A percentile compares a stretch with the other conserved stretches of the same genome.
Evolutionary conservation across 2,329 filamentous ascomycete genomes (phyloP).

Genomic region (Claviceps cyperi): DNA sequence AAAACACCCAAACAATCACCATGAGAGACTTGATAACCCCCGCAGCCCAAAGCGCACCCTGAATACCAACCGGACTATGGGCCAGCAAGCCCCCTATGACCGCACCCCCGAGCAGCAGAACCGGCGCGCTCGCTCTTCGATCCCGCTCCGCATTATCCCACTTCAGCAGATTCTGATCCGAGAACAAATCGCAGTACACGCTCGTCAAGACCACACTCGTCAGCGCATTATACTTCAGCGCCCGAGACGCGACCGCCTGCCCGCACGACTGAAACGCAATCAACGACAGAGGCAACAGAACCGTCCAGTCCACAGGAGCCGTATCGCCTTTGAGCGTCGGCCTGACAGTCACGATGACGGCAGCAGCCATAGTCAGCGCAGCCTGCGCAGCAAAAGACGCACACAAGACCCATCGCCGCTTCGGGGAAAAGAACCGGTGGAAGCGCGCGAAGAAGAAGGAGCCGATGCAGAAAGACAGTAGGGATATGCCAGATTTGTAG

Average conservation of each 20-base stretch:
- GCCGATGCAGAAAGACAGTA: constrained; percentile 56
- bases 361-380: constrained; percentile 34
- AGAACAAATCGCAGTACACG: constrained; percentile 69
- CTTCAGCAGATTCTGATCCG: constrained; percentile 39
- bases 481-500: constrained; percentile 53
- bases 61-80: constrained; percentile 31
- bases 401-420: constrained; percentile 50
- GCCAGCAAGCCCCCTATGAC: constrained; percentile 35
- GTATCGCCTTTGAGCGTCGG: constrained; percentile 23
- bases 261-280: constrained; percentile 67
- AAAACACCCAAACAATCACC: constrained; percentile 43
- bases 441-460: constrained; percentile 57
- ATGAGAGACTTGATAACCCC: constrained; percentile 40
- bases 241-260: constrained; percentile 60
- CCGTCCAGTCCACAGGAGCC: constrained; percentile 36
- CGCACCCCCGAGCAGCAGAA: constrained; percentile 34
- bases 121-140: constrained; percentile 32
- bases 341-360: constrained; percentile 35
- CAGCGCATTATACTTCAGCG: constrained; percentile 53
- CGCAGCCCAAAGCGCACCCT: constrained; percentile 45
- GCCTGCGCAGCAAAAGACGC: constrained; percentile 41
- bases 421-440: constrained; percentile 47
- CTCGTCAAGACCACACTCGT: constrained; percentile 71
- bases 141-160: constrained; percentile 34
- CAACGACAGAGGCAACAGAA: constrained; percentile 51